Evolutionary conservation across 148 eudicot species (phyloP), one percentile per base, ranked within the genome.

Genomic region (Cornus florida): DNA sequence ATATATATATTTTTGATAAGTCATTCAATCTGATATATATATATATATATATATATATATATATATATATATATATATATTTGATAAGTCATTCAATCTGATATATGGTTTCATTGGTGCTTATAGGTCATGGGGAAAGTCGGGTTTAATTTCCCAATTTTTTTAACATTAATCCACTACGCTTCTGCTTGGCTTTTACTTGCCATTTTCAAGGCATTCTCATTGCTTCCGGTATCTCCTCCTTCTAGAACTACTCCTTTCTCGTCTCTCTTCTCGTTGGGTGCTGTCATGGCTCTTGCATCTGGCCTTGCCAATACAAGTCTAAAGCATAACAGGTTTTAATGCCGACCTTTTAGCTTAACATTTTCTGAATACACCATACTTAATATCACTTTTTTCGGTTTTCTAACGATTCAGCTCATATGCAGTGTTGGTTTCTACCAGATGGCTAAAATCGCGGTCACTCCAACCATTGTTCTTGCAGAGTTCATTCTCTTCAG

Each of bases 361-460:
- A 3, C 8, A 62, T n/a, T 20, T 74, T 50, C 59, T 68, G 56
- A 7, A 7, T 57, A 59, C 67, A 69, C 14, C 11, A 48, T 11
- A 35, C 38, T 35, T 13, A 1, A 1, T 24, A 19, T 39, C 31
- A 28, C 38, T 24, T 24, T 5, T 65, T 64, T 43, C 50, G 23
- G 14, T n/a, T 57, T 70, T 38, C 70, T 80, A 24, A 80, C 31
- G 38, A 22, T 73, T 76, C 22, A 31, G 67, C 76, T 80, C 72
- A 72, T 82, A 7, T 72, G 80, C 89, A 94, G 98, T 87, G 95
- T 94, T 48, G 98, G 98, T 24, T 94, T 94, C 88, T 94, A 94
- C 81, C 98, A 94, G 84, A 94, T 94, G 98, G 97, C 98, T n/a
- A 94, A 94, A 83, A 94, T 94, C 79, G 93, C 98, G 6, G 98